Evolutionary conservation across 2,329 filamentous ascomycete genomes (phyloP).

Genomic region (Westerdykella ornata): DNA sequence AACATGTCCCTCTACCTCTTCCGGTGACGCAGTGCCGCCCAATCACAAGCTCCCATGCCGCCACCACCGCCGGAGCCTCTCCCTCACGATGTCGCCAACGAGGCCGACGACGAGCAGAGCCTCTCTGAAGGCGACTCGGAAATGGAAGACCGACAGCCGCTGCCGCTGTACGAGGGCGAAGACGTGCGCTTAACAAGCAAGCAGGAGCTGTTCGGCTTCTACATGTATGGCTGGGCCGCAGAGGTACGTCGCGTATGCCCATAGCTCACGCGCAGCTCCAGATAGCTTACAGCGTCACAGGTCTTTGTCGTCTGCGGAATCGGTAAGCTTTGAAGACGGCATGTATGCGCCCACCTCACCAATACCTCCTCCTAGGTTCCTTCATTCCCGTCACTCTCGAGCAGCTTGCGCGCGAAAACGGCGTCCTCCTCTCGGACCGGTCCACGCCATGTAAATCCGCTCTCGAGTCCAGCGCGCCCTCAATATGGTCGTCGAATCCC

Average conservation of each 20-base stretch:
- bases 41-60: slow-evolving; percentile 25
- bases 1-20: slow-evolving; percentile 9
- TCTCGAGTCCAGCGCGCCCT: slow-evolving; percentile 43
- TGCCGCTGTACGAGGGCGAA: slow-evolving; percentile 66
- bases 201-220: slow-evolving; percentile 90
- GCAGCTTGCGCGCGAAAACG: slow-evolving; percentile 85
- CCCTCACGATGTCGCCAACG: slow-evolving; percentile 33
- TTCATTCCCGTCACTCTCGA: slow-evolving; percentile 96
- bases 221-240: slow-evolving; percentile 90
- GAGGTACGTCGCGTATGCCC: slow-evolving; percentile 47
- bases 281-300: slow-evolving; percentile 15
- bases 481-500: slow-evolving; percentile 18
- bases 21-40: slow-evolving; percentile 20
- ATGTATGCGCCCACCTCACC: background rate
- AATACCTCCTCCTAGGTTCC: slow-evolving; percentile 51
- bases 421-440: slow-evolving; percentile 73
- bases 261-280: background rate
- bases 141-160: slow-evolving; percentile 21
- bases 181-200: slow-evolving; percentile 81
- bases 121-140: slow-evolving; percentile 24
- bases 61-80: slow-evolving; percentile 10
- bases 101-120: slow-evolving; percentile 42
- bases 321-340: slow-evolving; percentile 42
- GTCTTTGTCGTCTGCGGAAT: slow-evolving; percentile 90
- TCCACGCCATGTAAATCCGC: slow-evolving; percentile 66